These are phyloP conservation scores for Anastatica hierochuntica DNA, from an alignment of 345 rosid genomes.

Conservation along the genomic window DNA sequence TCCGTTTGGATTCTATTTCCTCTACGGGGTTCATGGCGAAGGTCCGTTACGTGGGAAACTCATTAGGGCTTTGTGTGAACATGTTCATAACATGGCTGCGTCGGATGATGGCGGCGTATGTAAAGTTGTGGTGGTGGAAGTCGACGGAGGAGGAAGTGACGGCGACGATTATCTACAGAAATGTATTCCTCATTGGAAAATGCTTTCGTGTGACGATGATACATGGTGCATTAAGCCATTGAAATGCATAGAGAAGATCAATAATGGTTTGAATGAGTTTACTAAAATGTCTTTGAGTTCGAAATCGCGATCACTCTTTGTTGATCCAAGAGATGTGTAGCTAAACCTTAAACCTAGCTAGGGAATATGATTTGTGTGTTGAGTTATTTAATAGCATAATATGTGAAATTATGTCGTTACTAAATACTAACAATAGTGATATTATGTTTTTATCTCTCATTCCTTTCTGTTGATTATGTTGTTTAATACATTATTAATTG, in stretches of 20 bases:
- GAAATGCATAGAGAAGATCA: conserved; percentile 28
- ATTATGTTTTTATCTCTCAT: neutral
- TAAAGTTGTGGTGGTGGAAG: conserved; percentile 56
- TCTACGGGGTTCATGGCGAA: conserved; percentile 57
- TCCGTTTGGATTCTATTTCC: conserved; percentile 70
- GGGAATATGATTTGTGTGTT: too few relatives aligned
- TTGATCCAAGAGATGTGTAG: conserved; percentile 78
- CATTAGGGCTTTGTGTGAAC: conserved; percentile 42
- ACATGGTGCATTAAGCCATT: conserved; percentile 75
- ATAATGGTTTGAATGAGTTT: conserved; percentile 16
- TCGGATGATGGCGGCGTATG: conserved; percentile 30
- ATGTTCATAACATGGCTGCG: conserved; percentile 58
- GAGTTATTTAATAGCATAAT: neutral
- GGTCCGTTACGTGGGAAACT: conserved; percentile 45
- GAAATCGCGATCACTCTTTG: conserved; percentile 41
- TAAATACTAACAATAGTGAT: neutral
- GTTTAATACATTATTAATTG: neutral
- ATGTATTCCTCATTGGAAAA: conserved; percentile 64
- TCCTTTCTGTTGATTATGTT: neutral
- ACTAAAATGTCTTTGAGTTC: conserved; percentile 18
- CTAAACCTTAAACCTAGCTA: too few relatives aligned
- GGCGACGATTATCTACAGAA: conserved; percentile 22
- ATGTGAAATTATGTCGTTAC: neutral
- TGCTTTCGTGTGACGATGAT: conserved; percentile 69
- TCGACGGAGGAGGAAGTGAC: conserved; percentile 21